Evolutionary conservation across 306 rosid species (phyloP), one percentile per base, ranked within the genome.

Genomic region (Sophora flavescens): DNA sequence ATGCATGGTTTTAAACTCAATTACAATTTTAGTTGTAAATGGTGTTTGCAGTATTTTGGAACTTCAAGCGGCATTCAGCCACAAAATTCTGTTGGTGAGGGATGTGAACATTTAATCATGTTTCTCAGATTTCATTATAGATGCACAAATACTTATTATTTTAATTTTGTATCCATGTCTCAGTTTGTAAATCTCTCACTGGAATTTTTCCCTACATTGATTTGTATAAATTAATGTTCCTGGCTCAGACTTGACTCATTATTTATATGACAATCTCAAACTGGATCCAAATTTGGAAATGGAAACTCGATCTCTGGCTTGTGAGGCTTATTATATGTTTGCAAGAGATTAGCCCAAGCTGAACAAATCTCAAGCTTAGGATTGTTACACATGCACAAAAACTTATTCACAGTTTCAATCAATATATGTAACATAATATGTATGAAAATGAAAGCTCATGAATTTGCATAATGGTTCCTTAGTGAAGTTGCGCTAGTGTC

Each of bases 21-120:
- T 82, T 79, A 82, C 89, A 62, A 82, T 76, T 85, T 75, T 78
- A 82, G 86, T 82, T 79, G 86, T 85, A 82, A 79, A 85, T 82
- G 78, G 82, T 85, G 75, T 76, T 85, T 86, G 89, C 86, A 82
- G 86, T 74, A 85, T 85, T 63, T 76, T 79, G 84, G 84, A 86
- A 57, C 89, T 86, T 79, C 84, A 85, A 85, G 89, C 82, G 72
- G 78, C 86, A 79, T 82, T 80, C 84, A 79, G 86, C 83, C 86
- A 86, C 89, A 67, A 82, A 82, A 76, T 67, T 62, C 72, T 72
- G 68, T 83, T 80, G 89, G 89, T 79, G 80, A 82, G 89, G 77
- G 77, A 59, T 42, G 44, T 53, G 59, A 79, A 72, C 82, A 71
- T 82, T 76, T 60, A 79, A 82, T 79, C 82, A 64, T 75, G 82